Evolutionary conservation across 169 alveolate genomes (phyloP).

Genomic region (Fabrea salina): DNA sequence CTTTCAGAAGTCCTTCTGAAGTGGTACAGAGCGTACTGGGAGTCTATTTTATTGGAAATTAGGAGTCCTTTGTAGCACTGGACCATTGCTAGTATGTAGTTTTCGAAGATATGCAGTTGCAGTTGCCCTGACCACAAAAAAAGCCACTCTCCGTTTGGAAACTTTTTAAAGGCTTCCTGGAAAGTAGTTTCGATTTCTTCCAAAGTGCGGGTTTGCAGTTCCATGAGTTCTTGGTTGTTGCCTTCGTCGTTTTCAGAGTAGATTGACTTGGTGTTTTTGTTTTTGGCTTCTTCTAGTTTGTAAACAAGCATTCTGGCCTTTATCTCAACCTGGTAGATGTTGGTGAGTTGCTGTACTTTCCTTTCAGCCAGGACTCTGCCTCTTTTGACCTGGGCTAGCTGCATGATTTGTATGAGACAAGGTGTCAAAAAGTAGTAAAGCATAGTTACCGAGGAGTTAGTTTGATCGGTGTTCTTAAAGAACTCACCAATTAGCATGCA

Average conservation of each 20-base stretch:
- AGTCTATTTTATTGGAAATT: constrained; percentile 21
- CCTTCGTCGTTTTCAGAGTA: constrained; percentile 18
- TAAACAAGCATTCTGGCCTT: constrained; percentile 5
- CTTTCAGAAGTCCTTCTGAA: constrained; percentile 30
- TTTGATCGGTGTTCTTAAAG: constrained; percentile 26
- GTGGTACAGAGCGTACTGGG: constrained; percentile 20
- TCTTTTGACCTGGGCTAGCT: constrained; percentile 26
- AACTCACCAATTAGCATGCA: constrained; percentile 33
- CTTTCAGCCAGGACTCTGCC: not conserved
- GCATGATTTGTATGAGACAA: constrained; percentile 4
- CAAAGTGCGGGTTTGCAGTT: not conserved
- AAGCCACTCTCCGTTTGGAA: constrained; percentile 13
- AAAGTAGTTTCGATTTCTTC: not conserved
- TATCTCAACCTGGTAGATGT: constrained; percentile 5
- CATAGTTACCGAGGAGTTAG: constrained; percentile 27
- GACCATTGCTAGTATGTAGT: constrained; percentile 20
- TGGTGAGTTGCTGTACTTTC: constrained; percentile 8
- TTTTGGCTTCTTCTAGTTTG: not conserved
- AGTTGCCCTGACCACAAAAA: constrained; percentile 30
- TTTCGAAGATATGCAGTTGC: constrained; percentile 28
- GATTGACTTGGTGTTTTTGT: constrained; percentile 2
- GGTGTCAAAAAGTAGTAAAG: constrained; percentile 27
- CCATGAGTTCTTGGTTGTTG: not conserved
- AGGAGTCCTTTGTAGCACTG: constrained; percentile 24
- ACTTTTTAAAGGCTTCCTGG: constrained; percentile 23